Base-by-base conservation (phyloP, 2,329 filamentous ascomycete genomes). In the Colletotrichum tropicicola region DNA sequence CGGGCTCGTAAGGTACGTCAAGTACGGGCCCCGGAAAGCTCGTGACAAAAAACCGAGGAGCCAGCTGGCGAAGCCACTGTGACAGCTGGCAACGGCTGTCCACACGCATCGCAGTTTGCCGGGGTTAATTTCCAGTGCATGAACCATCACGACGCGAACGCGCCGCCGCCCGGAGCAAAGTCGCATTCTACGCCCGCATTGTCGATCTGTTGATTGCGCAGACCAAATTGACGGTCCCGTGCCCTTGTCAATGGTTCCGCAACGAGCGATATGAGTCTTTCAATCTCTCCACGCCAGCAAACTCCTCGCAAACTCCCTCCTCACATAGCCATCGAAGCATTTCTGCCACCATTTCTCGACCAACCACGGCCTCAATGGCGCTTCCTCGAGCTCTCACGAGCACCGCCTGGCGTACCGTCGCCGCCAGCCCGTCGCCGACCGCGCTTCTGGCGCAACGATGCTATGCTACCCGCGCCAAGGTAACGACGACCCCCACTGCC, bases 71-170 rank as follows among this genome's bases (percentile, higher is more conserved):
- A n/a, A n/a, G n/a, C n/a, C n/a, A n/a, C n/a, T n/a, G n/a, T n/a
- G n/a, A n/a, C n/a, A n/a, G n/a, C n/a, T n/a, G n/a, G n/a, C n/a
- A n/a, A n/a, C n/a, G n/a, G n/a, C n/a, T n/a, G n/a, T n/a, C n/a
- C n/a, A n/a, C n/a, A n/a, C n/a, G n/a, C n/a, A n/a, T n/a, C n/a
- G n/a, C n/a, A n/a, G n/a, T n/a, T n/a, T 19, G 39, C 39, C 32
- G 47, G 25, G 27, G 48, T 21, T 53, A 65, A 65, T 65, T 61
- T 65, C 62, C 37, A 65, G 44, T 23, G 62, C 62, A 65, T 65
- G 44, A 65, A 62, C 44, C 44, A 44, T 62, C 62, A 61, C 62
- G 57, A 61, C 62, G 57, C 62, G 62, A 62, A 56, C 57, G 62
- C 62, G 62, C 58, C 32, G 8, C 17, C 8, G 19, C 21, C 35